Conservation (phyloP, 768 basidiomycete genomes). For the Tephrocybe rancida region DNA sequence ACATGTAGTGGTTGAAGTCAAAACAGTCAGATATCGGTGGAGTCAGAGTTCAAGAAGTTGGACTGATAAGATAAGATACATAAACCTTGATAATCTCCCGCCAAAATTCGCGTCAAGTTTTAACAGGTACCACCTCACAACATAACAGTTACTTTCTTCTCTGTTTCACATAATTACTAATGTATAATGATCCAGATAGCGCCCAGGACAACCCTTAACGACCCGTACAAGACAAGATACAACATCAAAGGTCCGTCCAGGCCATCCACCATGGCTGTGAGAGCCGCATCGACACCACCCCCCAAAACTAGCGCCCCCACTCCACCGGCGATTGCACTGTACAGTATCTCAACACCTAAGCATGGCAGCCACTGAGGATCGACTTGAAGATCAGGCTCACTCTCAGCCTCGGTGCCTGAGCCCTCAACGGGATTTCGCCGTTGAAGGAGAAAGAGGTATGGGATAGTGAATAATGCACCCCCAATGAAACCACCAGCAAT, state of each 20-base stretch:
- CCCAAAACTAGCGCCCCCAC: conserved; percentile 9
- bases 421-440: not conserved
- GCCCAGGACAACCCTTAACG: conserved; percentile 8
- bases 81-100: too few species aligned
- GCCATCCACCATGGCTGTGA: conserved; percentile 5
- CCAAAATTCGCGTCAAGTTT: too few species aligned
- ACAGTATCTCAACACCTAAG: conserved; percentile 16
- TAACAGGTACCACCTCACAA: too few species aligned
- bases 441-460: conserved; percentile 16
- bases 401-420: too few species aligned
- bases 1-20: too few species aligned
- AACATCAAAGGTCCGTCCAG: conserved; percentile 11
- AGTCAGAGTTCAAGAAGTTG: too few species aligned
- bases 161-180: too few species aligned
- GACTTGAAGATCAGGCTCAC: not conserved
- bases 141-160: too few species aligned
- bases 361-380: not conserved
- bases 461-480: conserved; percentile 20
- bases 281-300: not conserved
- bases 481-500: conserved; percentile 15
- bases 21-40: too few species aligned
- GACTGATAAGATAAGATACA: too few species aligned
- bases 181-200: not conserved
- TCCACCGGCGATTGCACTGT: conserved; percentile 11
- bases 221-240: conserved; percentile 2